Evolutionary conservation across 331 rosid species (phyloP).

Genomic region (Cydonia oblonga): DNA sequence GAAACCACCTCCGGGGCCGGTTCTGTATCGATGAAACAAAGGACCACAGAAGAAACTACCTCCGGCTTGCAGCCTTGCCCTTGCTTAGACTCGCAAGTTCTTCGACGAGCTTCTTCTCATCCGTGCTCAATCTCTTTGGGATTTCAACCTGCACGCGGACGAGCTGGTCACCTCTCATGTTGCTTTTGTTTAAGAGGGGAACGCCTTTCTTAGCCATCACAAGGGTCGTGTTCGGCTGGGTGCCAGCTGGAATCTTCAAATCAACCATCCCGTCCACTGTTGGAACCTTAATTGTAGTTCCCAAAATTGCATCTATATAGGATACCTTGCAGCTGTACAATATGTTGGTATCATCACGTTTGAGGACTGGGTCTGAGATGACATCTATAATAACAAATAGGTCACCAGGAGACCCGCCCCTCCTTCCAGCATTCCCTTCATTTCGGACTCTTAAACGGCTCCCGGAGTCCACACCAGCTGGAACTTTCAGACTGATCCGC

Average conservation of each 20-base stretch:
- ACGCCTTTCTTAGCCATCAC: slow-evolving; percentile 98
- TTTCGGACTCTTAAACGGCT: slow-evolving; percentile 93
- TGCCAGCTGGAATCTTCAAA: slow-evolving; percentile 82
- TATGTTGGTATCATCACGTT: slow-evolving; percentile 88
- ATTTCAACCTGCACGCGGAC: slow-evolving; percentile 97
- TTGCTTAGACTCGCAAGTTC: slow-evolving; percentile 88
- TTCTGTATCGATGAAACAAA: slow-evolving; percentile 8
- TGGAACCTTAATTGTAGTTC: slow-evolving; percentile 82
- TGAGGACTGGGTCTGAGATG: slow-evolving; percentile 79
- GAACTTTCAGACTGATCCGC: slow-evolving; percentile 88
- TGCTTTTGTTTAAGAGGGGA: slow-evolving; percentile 74
- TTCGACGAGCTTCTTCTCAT: slow-evolving; percentile 77
- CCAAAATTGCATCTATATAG: slow-evolving; percentile 82
- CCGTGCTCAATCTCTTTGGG: slow-evolving; percentile 70
- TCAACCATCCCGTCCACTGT: slow-evolving; percentile 95
- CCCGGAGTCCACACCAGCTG: slow-evolving; percentile 95
- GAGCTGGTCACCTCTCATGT: slow-evolving; percentile 92
- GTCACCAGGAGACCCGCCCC: slow-evolving; percentile 89
- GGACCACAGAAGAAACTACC: slow-evolving; percentile 29
- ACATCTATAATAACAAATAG: slow-evolving; percentile 86
- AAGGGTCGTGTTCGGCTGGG: slow-evolving; percentile 90
- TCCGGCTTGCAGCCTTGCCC: slow-evolving; percentile 70
- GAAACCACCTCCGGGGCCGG: no score
- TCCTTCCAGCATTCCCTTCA: slow-evolving; percentile 90
- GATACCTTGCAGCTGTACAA: slow-evolving; percentile 80